A percentile compares a stretch with the other conserved stretches of the same genome.
Evolutionary conservation across 192 early-diverging fungal genomes (phyloP).

Genomic region (Coemansia sp.): DNA sequence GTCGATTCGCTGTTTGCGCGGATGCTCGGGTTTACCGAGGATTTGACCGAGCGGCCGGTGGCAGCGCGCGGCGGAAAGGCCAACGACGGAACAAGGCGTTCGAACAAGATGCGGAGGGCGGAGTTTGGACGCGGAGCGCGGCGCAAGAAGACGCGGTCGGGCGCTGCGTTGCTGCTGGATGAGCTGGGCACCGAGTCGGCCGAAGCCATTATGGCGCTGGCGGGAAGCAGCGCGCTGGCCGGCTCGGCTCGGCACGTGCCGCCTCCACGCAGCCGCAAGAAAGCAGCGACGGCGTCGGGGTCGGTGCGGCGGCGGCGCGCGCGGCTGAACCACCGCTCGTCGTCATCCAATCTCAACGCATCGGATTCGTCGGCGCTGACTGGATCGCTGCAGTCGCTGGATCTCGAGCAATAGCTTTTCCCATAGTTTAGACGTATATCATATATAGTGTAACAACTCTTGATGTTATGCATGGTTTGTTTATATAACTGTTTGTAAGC

Average conservation of each 20-base stretch:
- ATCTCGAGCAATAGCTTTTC: slow-evolving; percentile 19
- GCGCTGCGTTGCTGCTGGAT: slow-evolving; percentile 22
- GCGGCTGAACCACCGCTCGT: slow-evolving; percentile 34
- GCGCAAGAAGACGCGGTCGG: slow-evolving; percentile 25
- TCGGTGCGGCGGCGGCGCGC: slow-evolving; percentile 45
- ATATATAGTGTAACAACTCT: background rate
- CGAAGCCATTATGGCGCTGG: slow-evolving; percentile 34
- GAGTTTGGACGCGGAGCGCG: background rate
- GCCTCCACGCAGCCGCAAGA: slow-evolving; percentile 28
- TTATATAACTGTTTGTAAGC: background rate
- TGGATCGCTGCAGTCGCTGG: slow-evolving; percentile 19
- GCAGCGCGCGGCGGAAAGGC: background rate
- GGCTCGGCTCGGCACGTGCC: slow-evolving; percentile 14
- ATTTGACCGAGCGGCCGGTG: slow-evolving; percentile 23
- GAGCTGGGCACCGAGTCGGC: slow-evolving; percentile 22
- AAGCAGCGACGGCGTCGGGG: slow-evolving; percentile 26
- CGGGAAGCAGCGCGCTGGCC: background rate
- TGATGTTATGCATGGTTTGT: background rate
- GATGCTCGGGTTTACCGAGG: slow-evolving; percentile 53
- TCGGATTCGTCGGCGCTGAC: slow-evolving; percentile 1
- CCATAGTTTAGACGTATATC: background rate
- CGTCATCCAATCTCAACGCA: slow-evolving; percentile 10
- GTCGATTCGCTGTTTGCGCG: slow-evolving; percentile 49
- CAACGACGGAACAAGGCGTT: background rate
- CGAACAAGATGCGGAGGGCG: background rate